Evolutionary conservation across 2,329 filamentous ascomycete genomes (phyloP), one percentile per base, ranked within the genome.

Genomic region (Tolypocladium cylindrosporum): DNA sequence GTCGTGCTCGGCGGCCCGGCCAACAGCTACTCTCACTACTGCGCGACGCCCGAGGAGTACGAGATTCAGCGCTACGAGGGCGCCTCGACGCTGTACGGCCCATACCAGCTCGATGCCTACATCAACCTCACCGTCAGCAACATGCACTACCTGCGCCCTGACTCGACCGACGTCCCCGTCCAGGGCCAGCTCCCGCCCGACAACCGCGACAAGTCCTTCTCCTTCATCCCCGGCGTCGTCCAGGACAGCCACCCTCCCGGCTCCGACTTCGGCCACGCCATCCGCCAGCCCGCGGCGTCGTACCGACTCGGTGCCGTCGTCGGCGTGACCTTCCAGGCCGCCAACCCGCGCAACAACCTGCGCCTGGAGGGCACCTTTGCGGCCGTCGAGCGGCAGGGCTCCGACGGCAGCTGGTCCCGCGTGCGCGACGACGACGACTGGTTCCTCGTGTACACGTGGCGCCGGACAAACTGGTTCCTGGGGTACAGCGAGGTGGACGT

Each of bases 301-400:
- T 91, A 89, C 68, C 62, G 71, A 1, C 73, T 80, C 10, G 90
- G 90, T 4, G 79, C 82, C 39, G 75, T 76, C 4, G 83, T 92
- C 54, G 80, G 75, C 19, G 87, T 81, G 0, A 85, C 79, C 0
- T 97, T 97, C 70, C 83, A 93, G 2, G 93, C 87, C 19, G 92
- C 92, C 1, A 96, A 96, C 66, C 93, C 93, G 19, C 83, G 93
- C 37, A 97, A 97, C 70, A 89, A 96, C 62, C 82, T 97, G 37
- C 83, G 85, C 2, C 83, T 90, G 2, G 92, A 90, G 66, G 80
- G 79, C 3, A 96, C 91, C 0, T 97, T 85, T 71, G 87, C 87
- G 0, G 83, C 88, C 0, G 81, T 97, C 0, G 91, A 97, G 75
- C 77, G 77, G 66, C 77, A 83, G 54, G 69, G 62, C 65, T 67